Conservation (phyloP, 768 basidiomycete genomes). For the Tylopilus sp. region DNA sequence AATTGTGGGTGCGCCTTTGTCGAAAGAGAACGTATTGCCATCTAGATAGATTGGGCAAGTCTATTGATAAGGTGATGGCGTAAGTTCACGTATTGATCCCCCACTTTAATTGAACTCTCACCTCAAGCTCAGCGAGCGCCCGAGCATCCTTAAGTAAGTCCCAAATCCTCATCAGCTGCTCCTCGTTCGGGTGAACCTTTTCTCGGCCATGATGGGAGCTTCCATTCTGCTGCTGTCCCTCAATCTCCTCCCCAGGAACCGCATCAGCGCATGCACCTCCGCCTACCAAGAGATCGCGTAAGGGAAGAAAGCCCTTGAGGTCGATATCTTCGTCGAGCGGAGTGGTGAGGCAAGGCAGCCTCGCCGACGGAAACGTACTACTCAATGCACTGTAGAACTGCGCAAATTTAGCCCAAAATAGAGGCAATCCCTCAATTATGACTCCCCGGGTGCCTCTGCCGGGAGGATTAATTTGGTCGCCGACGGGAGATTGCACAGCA, state of each 20-base stretch:
- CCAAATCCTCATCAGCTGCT: constrained; percentile 90
- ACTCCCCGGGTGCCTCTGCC: constrained; percentile 17
- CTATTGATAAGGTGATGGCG: constrained; percentile 15
- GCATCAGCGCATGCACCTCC: constrained; percentile 3
- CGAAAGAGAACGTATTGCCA: constrained; percentile 20
- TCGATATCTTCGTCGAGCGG: constrained; percentile 90
- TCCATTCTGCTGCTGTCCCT: constrained; percentile 24
- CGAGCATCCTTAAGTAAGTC: constrained; percentile 77
- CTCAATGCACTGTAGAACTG: constrained; percentile 61
- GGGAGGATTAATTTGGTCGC: constrained; percentile 3
- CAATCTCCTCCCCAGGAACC: constrained; percentile 21
- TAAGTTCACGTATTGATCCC: constrained; percentile 12
- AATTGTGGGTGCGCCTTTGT: constrained; percentile 3
- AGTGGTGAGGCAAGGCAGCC: constrained; percentile 52
- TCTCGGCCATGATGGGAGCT: constrained; percentile 31
- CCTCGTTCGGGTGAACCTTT: constrained; percentile 86
- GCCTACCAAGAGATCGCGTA: constrained; percentile 57
- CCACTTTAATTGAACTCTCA: constrained; percentile 30
- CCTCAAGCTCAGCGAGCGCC: constrained; percentile 56
- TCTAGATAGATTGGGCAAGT: constrained; percentile 25
- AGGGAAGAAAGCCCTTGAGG: constrained; percentile 81
- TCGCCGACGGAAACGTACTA: constrained; percentile 62
- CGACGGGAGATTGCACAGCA: constrained; percentile 34
- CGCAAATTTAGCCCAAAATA: constrained; percentile 74
- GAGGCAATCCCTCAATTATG: constrained; percentile 35